Base-by-base conservation (phyloP, 495 filamentous ascomycete genomes). In the Neurospora sp. region DNA sequence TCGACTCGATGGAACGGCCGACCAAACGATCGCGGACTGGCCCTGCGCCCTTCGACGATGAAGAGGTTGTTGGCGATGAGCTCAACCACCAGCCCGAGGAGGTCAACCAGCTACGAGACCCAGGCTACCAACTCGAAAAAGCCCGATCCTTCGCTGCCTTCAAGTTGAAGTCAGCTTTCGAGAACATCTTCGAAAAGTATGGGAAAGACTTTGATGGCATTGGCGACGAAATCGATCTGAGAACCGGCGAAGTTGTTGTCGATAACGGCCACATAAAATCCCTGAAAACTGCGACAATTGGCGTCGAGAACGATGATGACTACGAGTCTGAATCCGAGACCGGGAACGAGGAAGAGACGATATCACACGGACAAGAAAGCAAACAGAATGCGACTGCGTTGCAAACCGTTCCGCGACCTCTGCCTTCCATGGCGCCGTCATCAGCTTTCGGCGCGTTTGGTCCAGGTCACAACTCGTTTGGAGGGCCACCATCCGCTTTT, bases 181-280 rank as follows among this genome's bases (percentile, higher is more conserved):
- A 97, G 77, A 79, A 84, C 62, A 97, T 99, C 43, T 97, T 97
- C 77, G 88, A 89, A 38, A 97, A 96, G 81, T 99, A 97, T 79
- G 89, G 86, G 28, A 88, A 87, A 76, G 91, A 97, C 81, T 97
- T 97, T 77, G 88, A 88, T 5, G 92, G 89, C 37, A 84, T 93
- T 38, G 93, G 90, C 38, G 80, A 81, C 72, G 80, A 81, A 73
- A 80, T 81, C 36, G 74, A 79, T 45, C 74, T 81, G 43, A 70
- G 74, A 15, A 96, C 91, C 0, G 93, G 92, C 28, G 83, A 92
- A 62, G 90, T 99, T 37, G 86, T 95, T 17, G 90, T 97, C 39
- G 86, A 98, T 80, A 94, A 96, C 85, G 94, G 96, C 4, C 94
- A 98, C 83, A 77, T 97, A 48, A 71, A 83, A 39, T 84, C 85